phyloP scores from a whole-genome alignment of 345 rosid genomes.

The Aurinia saxatilis region DNA sequence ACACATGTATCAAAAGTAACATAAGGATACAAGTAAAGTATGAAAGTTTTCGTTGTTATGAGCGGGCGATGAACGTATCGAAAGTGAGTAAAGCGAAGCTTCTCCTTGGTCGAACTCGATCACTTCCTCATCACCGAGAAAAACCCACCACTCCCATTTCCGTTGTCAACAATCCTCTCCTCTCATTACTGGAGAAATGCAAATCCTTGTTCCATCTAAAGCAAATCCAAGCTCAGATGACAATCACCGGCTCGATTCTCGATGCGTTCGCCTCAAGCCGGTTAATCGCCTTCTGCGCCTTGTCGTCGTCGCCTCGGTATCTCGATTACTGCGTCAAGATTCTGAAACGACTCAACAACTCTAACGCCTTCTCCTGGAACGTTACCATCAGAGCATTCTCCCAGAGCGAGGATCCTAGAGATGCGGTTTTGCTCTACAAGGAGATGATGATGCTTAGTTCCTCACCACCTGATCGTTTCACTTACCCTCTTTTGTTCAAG shows the following conservation, averaged over 20 bases:
- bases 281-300: constrained; percentile 54
- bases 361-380: constrained; percentile 68
- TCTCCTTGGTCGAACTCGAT: constrained; percentile 28
- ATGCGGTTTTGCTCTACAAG: constrained; percentile 44
- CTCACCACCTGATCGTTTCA: constrained; percentile 58
- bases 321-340: constrained; percentile 53
- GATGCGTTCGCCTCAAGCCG: constrained; percentile 62
- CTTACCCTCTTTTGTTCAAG: constrained; percentile 64
- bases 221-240: constrained; percentile 71
- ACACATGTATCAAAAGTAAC: too few species aligned
- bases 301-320: constrained; percentile 48
- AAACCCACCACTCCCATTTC: constrained; percentile 34
- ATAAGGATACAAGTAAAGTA: too few species aligned
- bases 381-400: constrained; percentile 53
- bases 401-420: constrained; percentile 38
- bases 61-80: constrained; percentile 38
- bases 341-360: constrained; percentile 32
- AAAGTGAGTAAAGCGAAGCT: constrained; percentile 22
- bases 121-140: constrained; percentile 38
- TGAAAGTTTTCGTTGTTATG: too few species aligned
- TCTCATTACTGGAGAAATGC: constrained; percentile 51
- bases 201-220: constrained; percentile 47
- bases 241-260: constrained; percentile 37
- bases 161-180: constrained; percentile 51
- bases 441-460: constrained; percentile 68